Evolutionary conservation across 179 eudicot species (phyloP), one percentile per base, ranked within the genome.

Genomic region (Vitellaria paradoxa): DNA sequence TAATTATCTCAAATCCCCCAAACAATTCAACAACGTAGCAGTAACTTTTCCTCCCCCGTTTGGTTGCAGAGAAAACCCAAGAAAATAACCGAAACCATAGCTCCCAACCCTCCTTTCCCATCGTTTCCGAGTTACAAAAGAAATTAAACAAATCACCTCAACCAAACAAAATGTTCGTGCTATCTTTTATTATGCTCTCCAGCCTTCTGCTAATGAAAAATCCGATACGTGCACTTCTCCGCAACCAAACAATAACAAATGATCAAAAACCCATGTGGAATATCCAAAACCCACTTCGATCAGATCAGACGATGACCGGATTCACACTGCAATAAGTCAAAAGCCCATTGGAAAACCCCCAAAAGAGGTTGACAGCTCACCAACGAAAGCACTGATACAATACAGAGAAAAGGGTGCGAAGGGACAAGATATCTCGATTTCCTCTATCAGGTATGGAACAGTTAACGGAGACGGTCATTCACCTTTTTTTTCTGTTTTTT

Each of bases 221-320:
- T 0, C 47, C 64, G 5, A 55, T 11, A 70, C 66, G 17, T 12
- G 3, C 30, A 61, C 8, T 67, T 23, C 65, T 45, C 76, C 20
- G 40, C 5, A 20, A 21, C 67, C 67, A 42, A 74, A 73, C 62
- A 60, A 73, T 45, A 52, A 37, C 61, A 70, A 24, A 50, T 0
- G 24, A 42, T 74, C 52, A 12, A 18, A 59, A 57, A 20, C 64
- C 42, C 61, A 50, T 6, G 42, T 5, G n/a, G 42, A 24, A 23
- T 60, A 20, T 18, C 64, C 11, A 23, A 73, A 42, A 42, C 66
- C 55, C 65, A 60, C 68, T 47, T 74, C 55, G 67, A 74, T 74
- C 55, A 60, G 56, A 74, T 23, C 37, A 5, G 61, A 26, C 66
- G 57, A 73, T 60, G 65, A 10, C 46, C 66, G 13, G 45, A 59